These are phyloP conservation scores for Sclerotinia subarctica DNA, from an alignment of 2,329 filamentous ascomycete species.

Conservation along the genomic window DNA sequence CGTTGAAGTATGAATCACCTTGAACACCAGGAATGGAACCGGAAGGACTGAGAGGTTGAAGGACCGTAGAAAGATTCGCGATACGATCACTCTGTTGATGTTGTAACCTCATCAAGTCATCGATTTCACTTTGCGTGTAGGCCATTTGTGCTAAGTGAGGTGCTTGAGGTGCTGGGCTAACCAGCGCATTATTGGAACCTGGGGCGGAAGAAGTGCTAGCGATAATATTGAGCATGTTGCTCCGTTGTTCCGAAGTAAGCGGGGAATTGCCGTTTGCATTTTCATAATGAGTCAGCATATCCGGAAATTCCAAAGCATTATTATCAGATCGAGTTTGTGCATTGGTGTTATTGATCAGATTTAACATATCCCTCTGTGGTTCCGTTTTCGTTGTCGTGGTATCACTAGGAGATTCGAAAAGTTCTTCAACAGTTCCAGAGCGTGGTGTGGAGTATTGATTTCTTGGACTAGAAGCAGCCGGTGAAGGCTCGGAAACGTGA, in stretches of 20 bases:
- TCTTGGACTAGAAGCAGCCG: slow-evolving; percentile 34
- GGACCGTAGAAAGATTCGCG: slow-evolving; percentile 66
- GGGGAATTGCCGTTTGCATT: slow-evolving; percentile 51
- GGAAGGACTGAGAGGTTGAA: slow-evolving; percentile 77
- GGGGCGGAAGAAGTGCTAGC: slow-evolving; percentile 40
- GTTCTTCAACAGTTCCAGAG: slow-evolving; percentile 58
- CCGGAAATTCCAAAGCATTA: slow-evolving; percentile 48
- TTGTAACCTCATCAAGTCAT: slow-evolving; percentile 74
- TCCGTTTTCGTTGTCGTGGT: slow-evolving; percentile 54
- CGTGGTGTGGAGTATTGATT: slow-evolving; percentile 37
- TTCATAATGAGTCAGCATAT: slow-evolving; percentile 44
- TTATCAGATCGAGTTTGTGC: slow-evolving; percentile 46
- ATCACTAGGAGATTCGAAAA: slow-evolving; percentile 51
- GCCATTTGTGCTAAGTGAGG: slow-evolving; percentile 60
- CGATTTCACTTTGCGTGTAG: slow-evolving; percentile 71
- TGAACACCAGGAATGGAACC: slow-evolving; percentile 72
- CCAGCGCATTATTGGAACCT: slow-evolving; percentile 36
- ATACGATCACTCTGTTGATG: slow-evolving; percentile 75
- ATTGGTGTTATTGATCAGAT: slow-evolving; percentile 62
- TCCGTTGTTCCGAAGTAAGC: slow-evolving; percentile 57
- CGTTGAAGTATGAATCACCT: slow-evolving; percentile 38
- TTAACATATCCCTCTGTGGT: slow-evolving; percentile 62
- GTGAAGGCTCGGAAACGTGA: slow-evolving; percentile 24
- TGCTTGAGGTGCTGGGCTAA: slow-evolving; percentile 38
- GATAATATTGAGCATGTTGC: slow-evolving; percentile 58